phyloP scores from a whole-genome alignment of 768 basidiomycete species.

The Psilocybe cubensis region DNA sequence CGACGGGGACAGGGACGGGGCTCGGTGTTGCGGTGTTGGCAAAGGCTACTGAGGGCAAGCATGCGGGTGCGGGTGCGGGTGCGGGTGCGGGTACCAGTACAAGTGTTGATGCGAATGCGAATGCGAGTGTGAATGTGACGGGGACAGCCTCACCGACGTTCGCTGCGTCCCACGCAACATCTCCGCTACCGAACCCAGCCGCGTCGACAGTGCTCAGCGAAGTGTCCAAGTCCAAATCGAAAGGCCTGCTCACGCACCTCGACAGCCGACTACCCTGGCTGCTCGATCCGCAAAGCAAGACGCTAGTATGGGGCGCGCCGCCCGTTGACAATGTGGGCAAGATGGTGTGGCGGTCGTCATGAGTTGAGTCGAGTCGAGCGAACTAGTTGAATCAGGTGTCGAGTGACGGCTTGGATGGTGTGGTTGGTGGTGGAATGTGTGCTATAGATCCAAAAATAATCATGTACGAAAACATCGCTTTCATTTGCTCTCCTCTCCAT shows the following conservation, averaged over 20 bases:
- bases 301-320: slow-evolving; percentile 75
- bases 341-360: slow-evolving; percentile 31
- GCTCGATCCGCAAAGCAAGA: slow-evolving; percentile 64
- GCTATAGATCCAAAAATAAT: no score
- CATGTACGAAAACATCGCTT: background rate
- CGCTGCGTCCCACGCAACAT: no score
- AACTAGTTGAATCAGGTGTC: background rate
- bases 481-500: background rate
- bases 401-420: no score
- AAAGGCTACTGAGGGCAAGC: slow-evolving; percentile 20
- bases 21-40: slow-evolving; percentile 11
- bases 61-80: no score
- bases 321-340: slow-evolving; percentile 64
- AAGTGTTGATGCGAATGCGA: no score
- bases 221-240: slow-evolving; percentile 5
- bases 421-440: no score
- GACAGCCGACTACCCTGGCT: slow-evolving; percentile 51
- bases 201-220: slow-evolving; percentile 3
- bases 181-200: no score
- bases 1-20: slow-evolving; percentile 28
- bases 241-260: slow-evolving; percentile 37
- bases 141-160: no score
- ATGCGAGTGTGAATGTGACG: no score
- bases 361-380: background rate
- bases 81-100: slow-evolving; percentile 4